Evolutionary conservation across 495 filamentous ascomycete genomes (phyloP).

Genomic region (Neurospora tetrasperma): DNA sequence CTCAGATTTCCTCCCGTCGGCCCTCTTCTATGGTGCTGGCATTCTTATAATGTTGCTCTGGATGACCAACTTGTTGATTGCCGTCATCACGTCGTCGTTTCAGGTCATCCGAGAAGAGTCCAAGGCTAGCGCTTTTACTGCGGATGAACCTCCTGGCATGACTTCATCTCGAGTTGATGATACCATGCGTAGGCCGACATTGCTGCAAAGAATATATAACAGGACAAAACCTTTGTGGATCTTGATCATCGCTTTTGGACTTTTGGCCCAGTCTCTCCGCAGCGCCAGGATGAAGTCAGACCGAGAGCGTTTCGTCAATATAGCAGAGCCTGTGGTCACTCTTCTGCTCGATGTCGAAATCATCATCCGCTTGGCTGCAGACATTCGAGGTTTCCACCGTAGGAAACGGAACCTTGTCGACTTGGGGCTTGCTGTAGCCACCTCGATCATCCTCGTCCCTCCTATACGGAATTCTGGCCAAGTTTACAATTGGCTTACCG

Average conservation of each 20-base stretch:
- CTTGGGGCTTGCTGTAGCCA: slow-evolving; percentile 66
- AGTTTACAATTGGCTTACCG: slow-evolving; percentile 76
- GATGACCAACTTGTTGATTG: slow-evolving; percentile 93
- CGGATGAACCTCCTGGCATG: slow-evolving; percentile 42
- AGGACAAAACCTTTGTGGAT: slow-evolving; percentile 75
- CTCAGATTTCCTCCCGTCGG: slow-evolving; percentile 79
- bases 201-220: slow-evolving; percentile 58
- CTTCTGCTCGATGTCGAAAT: slow-evolving; percentile 77
- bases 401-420: slow-evolving; percentile 69
- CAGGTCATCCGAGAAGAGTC: slow-evolving; percentile 98
- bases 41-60: slow-evolving; percentile 92
- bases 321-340: slow-evolving; percentile 68
- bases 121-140: slow-evolving; percentile 84
- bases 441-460: slow-evolving; percentile 78
- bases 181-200: slow-evolving; percentile 33
- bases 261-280: slow-evolving; percentile 63
- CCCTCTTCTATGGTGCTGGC: slow-evolving; percentile 74
- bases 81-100: slow-evolving; percentile 96
- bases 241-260: slow-evolving; percentile 61
- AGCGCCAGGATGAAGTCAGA: slow-evolving; percentile 57
- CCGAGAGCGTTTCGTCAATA: slow-evolving; percentile 43
- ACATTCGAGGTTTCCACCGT: slow-evolving; percentile 70
- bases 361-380: slow-evolving; percentile 59
- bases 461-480: slow-evolving; percentile 64
- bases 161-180: neutral